A percentile compares a stretch with the other conserved stretches of the same genome.
phyloP scores from a whole-genome alignment of 164 flowering plant species.

The Annona cherimola region DNA sequence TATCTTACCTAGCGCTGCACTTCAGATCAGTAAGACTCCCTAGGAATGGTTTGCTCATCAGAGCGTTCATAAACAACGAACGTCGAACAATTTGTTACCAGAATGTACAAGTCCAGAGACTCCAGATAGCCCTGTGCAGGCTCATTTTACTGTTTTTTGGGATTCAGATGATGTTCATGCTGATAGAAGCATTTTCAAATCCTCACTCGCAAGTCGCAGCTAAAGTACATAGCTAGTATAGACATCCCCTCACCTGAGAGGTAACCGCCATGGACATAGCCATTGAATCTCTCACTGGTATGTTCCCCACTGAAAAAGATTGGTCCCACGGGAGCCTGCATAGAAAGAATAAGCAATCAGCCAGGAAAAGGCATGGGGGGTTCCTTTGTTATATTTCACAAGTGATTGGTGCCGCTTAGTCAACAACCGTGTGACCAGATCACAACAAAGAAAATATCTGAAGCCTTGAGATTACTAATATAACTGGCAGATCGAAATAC shows the following conservation, averaged over 20 bases:
- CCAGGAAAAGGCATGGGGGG: not conserved
- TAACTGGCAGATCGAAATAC: not conserved
- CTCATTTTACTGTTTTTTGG: not conserved
- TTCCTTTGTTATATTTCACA: no score
- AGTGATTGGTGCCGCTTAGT: no score
- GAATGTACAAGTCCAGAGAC: no score
- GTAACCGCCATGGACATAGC: conserved; percentile 91
- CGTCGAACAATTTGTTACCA: no score
- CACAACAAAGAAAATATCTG: not conserved
- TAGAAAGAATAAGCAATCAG: not conserved
- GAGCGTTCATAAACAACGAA: no score
- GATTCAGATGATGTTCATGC: not conserved
- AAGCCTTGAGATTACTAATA: not conserved
- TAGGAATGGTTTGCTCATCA: no score
- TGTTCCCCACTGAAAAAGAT: conserved; percentile 87
- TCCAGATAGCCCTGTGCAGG: no score
- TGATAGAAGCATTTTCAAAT: not conserved
- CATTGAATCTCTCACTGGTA: conserved; percentile 79
- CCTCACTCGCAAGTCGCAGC: not conserved
- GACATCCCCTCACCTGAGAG: conserved; percentile 52
- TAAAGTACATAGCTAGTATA: not conserved
- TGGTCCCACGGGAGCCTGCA: conserved; percentile 77
- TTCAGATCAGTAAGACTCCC: no score
- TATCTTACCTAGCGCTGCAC: no score
- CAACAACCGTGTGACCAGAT: not conserved